Percentiles rank a stretch among this genome's conserved stretches.
Conservation (phyloP, 2,329 filamentous ascomycete genomes). For the Colletotrichum viniferum region DNA sequence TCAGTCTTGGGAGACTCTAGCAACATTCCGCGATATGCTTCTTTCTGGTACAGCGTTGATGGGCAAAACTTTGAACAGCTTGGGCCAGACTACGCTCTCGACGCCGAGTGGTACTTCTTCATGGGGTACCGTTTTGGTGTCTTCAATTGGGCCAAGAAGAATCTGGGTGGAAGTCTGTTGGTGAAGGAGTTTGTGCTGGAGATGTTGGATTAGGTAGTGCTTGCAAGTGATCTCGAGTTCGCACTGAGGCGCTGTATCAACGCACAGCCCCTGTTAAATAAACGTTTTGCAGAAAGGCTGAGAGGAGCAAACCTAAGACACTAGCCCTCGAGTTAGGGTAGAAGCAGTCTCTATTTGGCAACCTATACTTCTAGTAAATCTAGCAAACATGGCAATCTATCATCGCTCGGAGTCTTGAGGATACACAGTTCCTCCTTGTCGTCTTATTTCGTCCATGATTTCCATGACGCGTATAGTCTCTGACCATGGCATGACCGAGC, state of each 20-base stretch:
- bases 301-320: background rate
- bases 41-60: slow-evolving; percentile 45
- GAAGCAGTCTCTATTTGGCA: background rate
- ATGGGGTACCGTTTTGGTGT: slow-evolving; percentile 53
- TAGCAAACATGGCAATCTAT: background rate
- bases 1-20: slow-evolving; percentile 2
- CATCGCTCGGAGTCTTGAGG: slow-evolving; percentile 27
- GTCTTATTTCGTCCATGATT: slow-evolving; percentile 50
- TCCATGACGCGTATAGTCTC: slow-evolving; percentile 51
- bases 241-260: background rate
- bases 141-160: slow-evolving; percentile 52
- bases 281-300: fast-evolving
- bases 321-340: fast-evolving
- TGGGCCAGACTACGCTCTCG: slow-evolving; percentile 37
- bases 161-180: slow-evolving; percentile 17
- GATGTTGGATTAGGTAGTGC: background rate
- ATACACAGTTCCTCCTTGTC: slow-evolving; percentile 33
- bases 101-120: slow-evolving; percentile 47
- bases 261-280: background rate
- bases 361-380: background rate
- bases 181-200: background rate
- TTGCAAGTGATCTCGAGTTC: fast-evolving
- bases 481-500: slow-evolving; percentile 45
- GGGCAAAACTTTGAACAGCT: slow-evolving; percentile 40
- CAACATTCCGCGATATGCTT: background rate